A percentile compares a stretch with the other conserved stretches of the same genome.
Evolutionary conservation across 2,329 filamentous ascomycete species (phyloP).

Genomic region (Hysterium pulicare): DNA sequence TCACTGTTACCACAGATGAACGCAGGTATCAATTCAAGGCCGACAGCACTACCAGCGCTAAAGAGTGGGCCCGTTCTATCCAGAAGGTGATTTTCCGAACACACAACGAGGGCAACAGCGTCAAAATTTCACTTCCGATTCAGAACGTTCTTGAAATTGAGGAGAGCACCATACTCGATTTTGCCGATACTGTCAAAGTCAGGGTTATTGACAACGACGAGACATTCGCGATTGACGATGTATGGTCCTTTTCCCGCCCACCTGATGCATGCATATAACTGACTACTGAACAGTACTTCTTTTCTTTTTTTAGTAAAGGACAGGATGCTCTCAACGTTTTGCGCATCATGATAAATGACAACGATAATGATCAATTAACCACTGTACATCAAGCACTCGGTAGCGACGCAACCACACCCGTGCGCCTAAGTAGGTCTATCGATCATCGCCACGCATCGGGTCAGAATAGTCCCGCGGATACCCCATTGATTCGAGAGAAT

Average conservation of each 20-base stretch:
- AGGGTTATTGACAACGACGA: conserved; percentile 91
- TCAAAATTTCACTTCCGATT: conserved; percentile 91
- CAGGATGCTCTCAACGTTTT: conserved; percentile 79
- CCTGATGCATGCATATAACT: conserved; percentile 12
- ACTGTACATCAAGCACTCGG: conserved; percentile 49
- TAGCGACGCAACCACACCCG: conserved; percentile 38
- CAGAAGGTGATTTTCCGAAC: conserved; percentile 94
- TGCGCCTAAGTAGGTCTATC: conserved; percentile 9
- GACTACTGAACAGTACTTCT: conserved; percentile 73
- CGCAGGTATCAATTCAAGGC: conserved; percentile 84
- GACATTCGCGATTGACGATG: conserved; percentile 92
- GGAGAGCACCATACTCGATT: conserved; percentile 83
- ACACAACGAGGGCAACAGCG: conserved; percentile 93
- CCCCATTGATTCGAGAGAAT: conserved; percentile 32
- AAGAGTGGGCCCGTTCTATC: conserved; percentile 92
- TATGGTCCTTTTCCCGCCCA: conserved; percentile 38
- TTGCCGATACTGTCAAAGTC: conserved; percentile 91
- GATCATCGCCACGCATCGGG: conserved; percentile 11
- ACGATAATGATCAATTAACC: conserved; percentile 40
- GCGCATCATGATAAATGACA: conserved; percentile 67
- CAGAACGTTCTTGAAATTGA: conserved; percentile 89
- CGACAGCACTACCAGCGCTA: conserved; percentile 81
- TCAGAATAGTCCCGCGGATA: conserved; percentile 18
- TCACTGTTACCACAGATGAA: conserved; percentile 77
- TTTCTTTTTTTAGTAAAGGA: conserved; percentile 87